Conservation (phyloP, 208 protist genomes). For the Leishmania tropica region DNA sequence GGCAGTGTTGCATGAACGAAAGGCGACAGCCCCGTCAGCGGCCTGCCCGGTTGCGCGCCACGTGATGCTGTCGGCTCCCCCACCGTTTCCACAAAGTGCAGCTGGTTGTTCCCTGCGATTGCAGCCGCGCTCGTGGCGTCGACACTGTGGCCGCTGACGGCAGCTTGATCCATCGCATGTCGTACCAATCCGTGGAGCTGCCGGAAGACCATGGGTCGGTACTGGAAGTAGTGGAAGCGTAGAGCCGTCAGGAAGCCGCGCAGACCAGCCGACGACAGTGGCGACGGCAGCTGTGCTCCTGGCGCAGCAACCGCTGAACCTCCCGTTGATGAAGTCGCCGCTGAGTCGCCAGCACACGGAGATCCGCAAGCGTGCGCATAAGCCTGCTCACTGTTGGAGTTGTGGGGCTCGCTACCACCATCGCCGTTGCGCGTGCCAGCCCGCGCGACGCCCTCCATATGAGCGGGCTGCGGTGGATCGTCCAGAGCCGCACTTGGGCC, state of each 20-base stretch:
- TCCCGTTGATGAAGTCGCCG: background rate
- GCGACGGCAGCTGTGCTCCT: background rate
- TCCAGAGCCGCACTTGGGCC: slow-evolving; percentile 43
- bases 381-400: background rate
- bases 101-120: slow-evolving; percentile 9
- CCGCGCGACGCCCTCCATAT: background rate
- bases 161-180: background rate
- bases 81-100: slow-evolving; percentile 15
- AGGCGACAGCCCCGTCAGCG: background rate
- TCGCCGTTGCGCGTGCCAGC: background rate
- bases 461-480: background rate
- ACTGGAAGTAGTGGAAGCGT: slow-evolving; percentile 70
- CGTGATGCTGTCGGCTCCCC: background rate
- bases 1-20: slow-evolving; percentile 37
- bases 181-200: slow-evolving; percentile 24
- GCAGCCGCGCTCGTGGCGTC: background rate
- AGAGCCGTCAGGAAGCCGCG: slow-evolving; percentile 51
- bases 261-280: slow-evolving; percentile 29
- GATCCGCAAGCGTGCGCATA: background rate
- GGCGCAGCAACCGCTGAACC: background rate
- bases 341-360: background rate
- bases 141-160: background rate
- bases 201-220: slow-evolving; percentile 70
- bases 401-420: background rate
- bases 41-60: background rate